Percentiles rank a stretch among this genome's conserved stretches.
Conservation (phyloP, 2,329 filamentous ascomycete species). For the Ceratocystis lukuohia region DNA sequence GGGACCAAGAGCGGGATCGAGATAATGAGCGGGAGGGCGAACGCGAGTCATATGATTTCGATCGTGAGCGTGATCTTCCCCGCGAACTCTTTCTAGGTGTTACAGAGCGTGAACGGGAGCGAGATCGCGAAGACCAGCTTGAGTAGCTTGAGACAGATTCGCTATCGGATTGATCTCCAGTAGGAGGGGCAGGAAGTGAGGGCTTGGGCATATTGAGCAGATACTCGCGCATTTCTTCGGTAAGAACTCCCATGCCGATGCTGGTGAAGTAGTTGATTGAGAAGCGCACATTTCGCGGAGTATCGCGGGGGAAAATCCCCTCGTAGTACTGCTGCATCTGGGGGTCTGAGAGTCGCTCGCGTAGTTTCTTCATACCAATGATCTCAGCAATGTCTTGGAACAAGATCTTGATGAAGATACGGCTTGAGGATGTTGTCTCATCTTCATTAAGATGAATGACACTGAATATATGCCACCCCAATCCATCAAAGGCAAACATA, state of each 20-base stretch:
- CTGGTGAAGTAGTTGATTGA: slow-evolving; percentile 99
- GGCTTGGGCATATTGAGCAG: slow-evolving; percentile 85
- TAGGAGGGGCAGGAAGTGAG: slow-evolving; percentile 53
- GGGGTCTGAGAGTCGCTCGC: slow-evolving; percentile 64
- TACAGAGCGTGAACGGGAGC: slow-evolving; percentile 34
- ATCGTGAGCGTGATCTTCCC: slow-evolving; percentile 21
- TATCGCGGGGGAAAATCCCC: slow-evolving; percentile 81
- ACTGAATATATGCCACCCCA: slow-evolving; percentile 82
- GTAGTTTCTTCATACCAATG: slow-evolving; percentile 68
- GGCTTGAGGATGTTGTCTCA: slow-evolving; percentile 87
- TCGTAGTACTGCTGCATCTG: slow-evolving; percentile 63
- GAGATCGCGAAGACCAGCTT: slow-evolving; percentile 42
- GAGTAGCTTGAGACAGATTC: slow-evolving; percentile 66
- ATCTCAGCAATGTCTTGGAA: slow-evolving; percentile 86
- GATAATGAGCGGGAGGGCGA: slow-evolving; percentile 16
- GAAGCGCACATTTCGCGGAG: slow-evolving; percentile 81
- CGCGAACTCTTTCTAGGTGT: slow-evolving; percentile 24
- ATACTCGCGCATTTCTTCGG: slow-evolving; percentile 86
- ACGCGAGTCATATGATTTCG: slow-evolving; percentile 18
- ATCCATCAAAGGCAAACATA: slow-evolving; percentile 71
- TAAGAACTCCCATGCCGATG: slow-evolving; percentile 88
- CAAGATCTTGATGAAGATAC: slow-evolving; percentile 97
- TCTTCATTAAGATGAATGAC: slow-evolving; percentile 87
- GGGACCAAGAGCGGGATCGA: slow-evolving; percentile 25
- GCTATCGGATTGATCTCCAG: slow-evolving; percentile 47